Percentiles rank a stretch among this genome's conserved stretches.
phyloP scores from a whole-genome alignment of 2,329 filamentous ascomycete genomes.

The Thermomyces lanuginosus region DNA sequence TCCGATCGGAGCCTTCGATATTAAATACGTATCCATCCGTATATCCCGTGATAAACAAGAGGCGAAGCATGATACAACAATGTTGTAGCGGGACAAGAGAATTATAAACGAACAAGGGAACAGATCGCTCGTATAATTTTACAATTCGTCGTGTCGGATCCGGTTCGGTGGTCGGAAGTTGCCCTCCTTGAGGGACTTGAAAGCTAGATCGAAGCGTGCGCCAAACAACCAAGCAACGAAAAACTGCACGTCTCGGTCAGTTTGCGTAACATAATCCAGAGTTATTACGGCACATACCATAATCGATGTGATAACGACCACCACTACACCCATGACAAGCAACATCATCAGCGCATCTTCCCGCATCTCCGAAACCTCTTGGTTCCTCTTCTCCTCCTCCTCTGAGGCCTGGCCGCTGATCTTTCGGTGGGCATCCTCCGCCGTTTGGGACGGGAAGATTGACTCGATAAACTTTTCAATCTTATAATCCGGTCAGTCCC shows the following conservation, averaged over 20 bases:
- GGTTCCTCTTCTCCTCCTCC: constrained; percentile 35
- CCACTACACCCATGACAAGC: constrained; percentile 52
- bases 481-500: constrained; percentile 27
- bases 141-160: constrained; percentile 28
- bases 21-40: constrained; percentile 1
- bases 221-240: constrained; percentile 63
- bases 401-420: constrained; percentile 42
- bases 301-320: constrained; percentile 51
- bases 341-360: constrained; percentile 48
- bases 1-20: background rate
- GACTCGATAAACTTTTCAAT: constrained; percentile 92
- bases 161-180: constrained; percentile 27
- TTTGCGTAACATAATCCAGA: constrained; percentile 1
- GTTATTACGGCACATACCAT: constrained; percentile 50
- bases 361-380: constrained; percentile 34
- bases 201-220: constrained; percentile 61
- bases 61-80: too few species aligned
- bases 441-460: constrained; percentile 72
- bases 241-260: constrained; percentile 37
- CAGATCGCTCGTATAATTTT: constrained; percentile 3
- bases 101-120: too few species aligned
- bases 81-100: too few species aligned
- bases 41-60: too few species aligned
- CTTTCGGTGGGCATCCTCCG: constrained; percentile 36
- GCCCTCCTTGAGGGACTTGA: constrained; percentile 37